Percentiles rank a stretch among this genome's conserved stretches.
Conservation (phyloP, 164 flowering plant species). For the Annona cherimola region DNA sequence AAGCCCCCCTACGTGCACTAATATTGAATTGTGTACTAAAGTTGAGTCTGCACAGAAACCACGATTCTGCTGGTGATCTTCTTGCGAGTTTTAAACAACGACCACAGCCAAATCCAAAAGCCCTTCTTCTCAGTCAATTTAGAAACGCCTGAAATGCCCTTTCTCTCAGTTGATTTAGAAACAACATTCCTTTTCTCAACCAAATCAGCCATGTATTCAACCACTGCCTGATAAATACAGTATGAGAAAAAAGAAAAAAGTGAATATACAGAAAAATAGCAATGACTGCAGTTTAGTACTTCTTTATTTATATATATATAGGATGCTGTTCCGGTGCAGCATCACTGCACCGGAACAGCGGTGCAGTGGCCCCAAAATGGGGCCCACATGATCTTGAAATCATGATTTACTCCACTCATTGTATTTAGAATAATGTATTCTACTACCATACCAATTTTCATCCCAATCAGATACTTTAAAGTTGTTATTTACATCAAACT, state of each 20-base stretch:
- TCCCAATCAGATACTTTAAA: too few relatives aligned
- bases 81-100: slow-evolving; percentile 11
- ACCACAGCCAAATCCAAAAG: slow-evolving; percentile 37
- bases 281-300: neutral
- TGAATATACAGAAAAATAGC: neutral
- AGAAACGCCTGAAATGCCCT: slow-evolving; percentile 18
- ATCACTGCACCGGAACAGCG: too few relatives aligned
- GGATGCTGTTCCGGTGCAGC: too few relatives aligned
- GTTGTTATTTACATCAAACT: too few relatives aligned
- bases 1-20: neutral
- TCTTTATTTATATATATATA: neutral
- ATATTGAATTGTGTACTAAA: neutral
- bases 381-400: too few relatives aligned
- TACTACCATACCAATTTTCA: too few relatives aligned
- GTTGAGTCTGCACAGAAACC: neutral
- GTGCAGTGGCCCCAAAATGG: too few relatives aligned
- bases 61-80: slow-evolving; percentile 7
- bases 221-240: slow-evolving; percentile 43
- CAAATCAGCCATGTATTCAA: slow-evolving; percentile 47
- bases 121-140: slow-evolving; percentile 26
- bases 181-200: slow-evolving; percentile 17
- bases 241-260: neutral
- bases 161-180: slow-evolving; percentile 20
- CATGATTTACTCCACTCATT: too few relatives aligned
- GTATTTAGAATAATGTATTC: too few relatives aligned